Evolutionary conservation across 352 stramenopile genomes (phyloP).

Genomic region (Globisporangium alternatum): DNA sequence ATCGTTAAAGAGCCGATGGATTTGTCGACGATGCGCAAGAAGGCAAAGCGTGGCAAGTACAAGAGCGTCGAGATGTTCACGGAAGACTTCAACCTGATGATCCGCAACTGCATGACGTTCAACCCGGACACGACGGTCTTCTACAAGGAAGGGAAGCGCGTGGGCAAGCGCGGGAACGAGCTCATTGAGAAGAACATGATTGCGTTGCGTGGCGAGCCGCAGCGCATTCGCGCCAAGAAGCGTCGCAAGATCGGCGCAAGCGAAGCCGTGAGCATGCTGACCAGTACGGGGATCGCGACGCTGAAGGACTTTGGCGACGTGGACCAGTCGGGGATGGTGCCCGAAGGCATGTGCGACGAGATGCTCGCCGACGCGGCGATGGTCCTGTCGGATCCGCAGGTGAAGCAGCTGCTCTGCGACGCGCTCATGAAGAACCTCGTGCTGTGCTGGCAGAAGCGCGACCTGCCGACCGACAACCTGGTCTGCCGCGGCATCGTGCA

Average conservation of each 20-base stretch:
- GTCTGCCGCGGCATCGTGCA: slow-evolving; percentile 79
- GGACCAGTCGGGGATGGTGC: slow-evolving; percentile 80
- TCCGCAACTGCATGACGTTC: slow-evolving; percentile 85
- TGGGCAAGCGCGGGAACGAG: slow-evolving; percentile 77
- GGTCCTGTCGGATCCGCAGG: slow-evolving; percentile 69
- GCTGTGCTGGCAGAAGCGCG: slow-evolving; percentile 51
- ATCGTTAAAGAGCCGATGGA: slow-evolving; percentile 88
- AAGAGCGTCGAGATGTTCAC: slow-evolving; percentile 78
- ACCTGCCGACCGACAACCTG: slow-evolving; percentile 80
- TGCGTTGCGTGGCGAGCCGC: slow-evolving; percentile 63
- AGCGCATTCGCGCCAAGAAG: slow-evolving; percentile 76
- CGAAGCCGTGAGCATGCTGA: slow-evolving; percentile 70
- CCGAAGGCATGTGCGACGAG: slow-evolving; percentile 77
- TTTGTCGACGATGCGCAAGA: slow-evolving; percentile 78
- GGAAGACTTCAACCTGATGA: slow-evolving; percentile 84
- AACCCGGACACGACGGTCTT: slow-evolving; percentile 86
- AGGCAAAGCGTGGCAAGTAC: slow-evolving; percentile 77
- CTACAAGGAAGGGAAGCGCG: slow-evolving; percentile 85
- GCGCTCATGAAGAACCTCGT: slow-evolving; percentile 67
- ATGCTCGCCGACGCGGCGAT: slow-evolving; percentile 72
- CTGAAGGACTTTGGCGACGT: slow-evolving; percentile 73
- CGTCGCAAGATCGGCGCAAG: slow-evolving; percentile 62
- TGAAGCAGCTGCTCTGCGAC: slow-evolving; percentile 80
- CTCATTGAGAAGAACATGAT: slow-evolving; percentile 70
- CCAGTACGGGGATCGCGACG: slow-evolving; percentile 55